A percentile compares a stretch with the other conserved stretches of the same genome.
Evolutionary conservation across 1,139 yeast species (phyloP).

Genomic region (Martiniozyma asiatica): DNA sequence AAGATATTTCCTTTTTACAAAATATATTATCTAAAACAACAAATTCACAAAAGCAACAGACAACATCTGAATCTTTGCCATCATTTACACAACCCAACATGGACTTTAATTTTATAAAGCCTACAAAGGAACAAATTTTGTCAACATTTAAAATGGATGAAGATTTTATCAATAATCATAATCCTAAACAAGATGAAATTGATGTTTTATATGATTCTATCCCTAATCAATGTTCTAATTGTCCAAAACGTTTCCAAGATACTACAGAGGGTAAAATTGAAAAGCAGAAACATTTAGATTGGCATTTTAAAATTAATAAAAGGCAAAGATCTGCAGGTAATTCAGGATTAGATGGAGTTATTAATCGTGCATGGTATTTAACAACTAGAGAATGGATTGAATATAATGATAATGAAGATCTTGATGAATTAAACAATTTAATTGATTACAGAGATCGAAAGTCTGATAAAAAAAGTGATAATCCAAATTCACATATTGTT

Average conservation of each 20-base stretch:
- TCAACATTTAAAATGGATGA: constrained; percentile 22
- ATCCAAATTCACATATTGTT: constrained; percentile 33
- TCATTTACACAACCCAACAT: constrained; percentile 4
- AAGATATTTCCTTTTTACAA: constrained; percentile 15
- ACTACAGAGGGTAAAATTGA: constrained; percentile 44
- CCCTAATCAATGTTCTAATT: constrained; percentile 75
- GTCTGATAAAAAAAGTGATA: constrained; percentile 12
- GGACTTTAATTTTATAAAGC: constrained; percentile 13
- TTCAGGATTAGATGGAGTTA: constrained; percentile 29
- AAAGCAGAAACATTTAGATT: constrained; percentile 67
- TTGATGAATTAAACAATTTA: constrained; percentile 7
- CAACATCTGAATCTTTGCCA: no score
- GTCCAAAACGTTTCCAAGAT: constrained; percentile 76
- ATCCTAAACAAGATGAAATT: constrained; percentile 23
- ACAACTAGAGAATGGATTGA: constrained; percentile 64
- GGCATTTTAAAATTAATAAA: constrained; percentile 92
- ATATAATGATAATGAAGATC: constrained; percentile 46
- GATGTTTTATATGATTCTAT: constrained; percentile 42
- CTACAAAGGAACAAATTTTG: constrained; percentile 13
- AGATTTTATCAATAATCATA: constrained; percentile 27
- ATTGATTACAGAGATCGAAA: constrained; percentile 11
- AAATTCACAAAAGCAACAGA: no score
- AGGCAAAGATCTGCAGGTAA: constrained; percentile 41
- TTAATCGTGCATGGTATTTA: constrained; percentile 76
- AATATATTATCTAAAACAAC: no score